Evolutionary conservation across 345 rosid genomes (phyloP).

Genomic region (Mangifera indica): DNA sequence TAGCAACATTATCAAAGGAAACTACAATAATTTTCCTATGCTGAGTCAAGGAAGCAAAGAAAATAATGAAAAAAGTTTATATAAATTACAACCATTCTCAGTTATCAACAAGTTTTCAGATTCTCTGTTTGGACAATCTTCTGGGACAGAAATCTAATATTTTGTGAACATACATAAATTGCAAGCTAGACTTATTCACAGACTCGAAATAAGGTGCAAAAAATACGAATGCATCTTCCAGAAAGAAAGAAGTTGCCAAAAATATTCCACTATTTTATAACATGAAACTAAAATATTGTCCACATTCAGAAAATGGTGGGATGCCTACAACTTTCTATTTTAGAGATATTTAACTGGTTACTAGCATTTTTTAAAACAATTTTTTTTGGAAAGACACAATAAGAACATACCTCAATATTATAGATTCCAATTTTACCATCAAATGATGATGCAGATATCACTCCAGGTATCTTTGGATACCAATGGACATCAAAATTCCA

Average conservation of each 20-base stretch:
- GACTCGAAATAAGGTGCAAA: conserved; percentile 1
- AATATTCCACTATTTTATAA: background rate
- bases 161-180: background rate
- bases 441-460: conserved; percentile 94
- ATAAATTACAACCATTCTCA: background rate
- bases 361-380: background rate
- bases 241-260: background rate
- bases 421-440: conserved; percentile 94
- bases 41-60: background rate
- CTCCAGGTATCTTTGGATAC: conserved; percentile 95
- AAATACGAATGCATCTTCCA: background rate
- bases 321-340: background rate
- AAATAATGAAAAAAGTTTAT: background rate
- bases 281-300: background rate
- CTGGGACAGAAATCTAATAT: background rate
- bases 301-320: background rate
- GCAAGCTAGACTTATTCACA: background rate
- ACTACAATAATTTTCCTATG: background rate
- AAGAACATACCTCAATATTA: conserved; percentile 76
- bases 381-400: conserved; percentile 5
- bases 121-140: background rate
- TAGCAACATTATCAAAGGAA: background rate
- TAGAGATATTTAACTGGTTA: background rate
- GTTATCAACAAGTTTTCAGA: background rate
- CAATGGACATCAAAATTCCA: conserved; percentile 99